Base-by-base conservation (phyloP, 2,329 filamentous ascomycete species). In the Nothophaeocryptopus gaeumannii region DNA sequence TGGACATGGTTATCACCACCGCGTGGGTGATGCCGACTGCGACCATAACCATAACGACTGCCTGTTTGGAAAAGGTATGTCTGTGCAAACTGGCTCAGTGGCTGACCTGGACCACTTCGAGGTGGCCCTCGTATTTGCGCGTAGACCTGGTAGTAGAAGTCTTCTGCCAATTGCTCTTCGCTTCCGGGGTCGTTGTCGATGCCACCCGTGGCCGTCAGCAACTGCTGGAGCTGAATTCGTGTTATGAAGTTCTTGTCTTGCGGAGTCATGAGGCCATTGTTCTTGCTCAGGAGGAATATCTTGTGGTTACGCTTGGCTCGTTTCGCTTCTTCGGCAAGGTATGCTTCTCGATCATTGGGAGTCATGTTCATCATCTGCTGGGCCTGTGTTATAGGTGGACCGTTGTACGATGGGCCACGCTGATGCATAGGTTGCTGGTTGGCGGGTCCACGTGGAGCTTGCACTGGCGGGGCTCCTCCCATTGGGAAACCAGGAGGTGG, bases 181-280 rank as follows among this genome's bases (percentile, higher is more conserved):
- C 84, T 82, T 39, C 86, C 86, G 11, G 58, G 58, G 39, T 85
- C 80, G 55, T 95, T 90, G 45, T 85, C 85, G 3, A 90, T 81
- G 63, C 90, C 93, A 8, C 92, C 92, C 16, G 90, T 95, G 8
- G 93, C 91, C 9, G 92, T 85, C 46, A 99, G 89, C 32, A 99
- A 80, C 68, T 99, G 93, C 72, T 99, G 93, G 45, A 99, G 79
- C 69, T 99, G 93, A 58, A 99, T 99, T 13, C 93, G 85, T 5
- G 93, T 97, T 59, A 99, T 96, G 72, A 97, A 99, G 68, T 96
- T 99, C 78, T 99, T 99, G 72, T 99, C 93, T 67, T 97, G 92
- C 0, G 93, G 93, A 3, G 93, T 99, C 93, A 99, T 99, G 54
- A 99, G 74, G 16, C 93, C 93, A 65, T 99, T 99, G 63, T 95